Evolutionary conservation across 768 basidiomycete genomes (phyloP), one percentile per base, ranked within the genome.

Genomic region (Strobilomyces dryophilus): DNA sequence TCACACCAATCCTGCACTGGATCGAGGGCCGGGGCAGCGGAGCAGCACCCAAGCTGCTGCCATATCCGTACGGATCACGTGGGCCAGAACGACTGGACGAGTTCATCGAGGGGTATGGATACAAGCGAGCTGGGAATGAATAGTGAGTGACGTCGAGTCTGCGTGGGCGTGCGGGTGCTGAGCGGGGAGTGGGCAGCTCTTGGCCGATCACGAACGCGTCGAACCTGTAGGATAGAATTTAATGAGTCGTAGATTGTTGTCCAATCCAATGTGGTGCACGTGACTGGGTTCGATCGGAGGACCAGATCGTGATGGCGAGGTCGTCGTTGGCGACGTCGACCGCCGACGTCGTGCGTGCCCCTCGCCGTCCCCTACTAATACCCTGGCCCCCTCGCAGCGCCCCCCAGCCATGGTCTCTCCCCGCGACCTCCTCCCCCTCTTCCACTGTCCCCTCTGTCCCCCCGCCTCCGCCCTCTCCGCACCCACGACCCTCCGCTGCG

Each of bases 1-100:
- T 93, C 75, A 94, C 92, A 21, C 93, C 91, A 20, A 89, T 95
- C 68, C 71, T 97, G 60, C 94, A 95, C 75, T 95, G 92, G 93
- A 95, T 95, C 68, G 95, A 97, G 14, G 90, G 92, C 11, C 77
- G 77, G 70, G 67, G 73, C 41, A 89, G 85, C 5, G 73, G 74
- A 37, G 73, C 71, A 36, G 72, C 71, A 31, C 94, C 95, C 46
- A 84, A 71, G 63, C 93, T 91, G 6, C 73, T 81, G 45, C 68
- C 78, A 17, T 99, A 99, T 74, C 83, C 85, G 6, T 99, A 98
- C 67, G 97, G 97, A 42, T 93, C 93, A 53, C 85, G 97, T 55
- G 97, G 95, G n/a, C 97, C 95, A 1, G 83, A 83, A 60, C 79
- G 86, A 66, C 75, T 98, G 36, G 89, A 92, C 20, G 71, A 67